Evolutionary conservation across 2,329 filamentous ascomycete genomes (phyloP).

Genomic region (Fusarium odoratissimum): DNA sequence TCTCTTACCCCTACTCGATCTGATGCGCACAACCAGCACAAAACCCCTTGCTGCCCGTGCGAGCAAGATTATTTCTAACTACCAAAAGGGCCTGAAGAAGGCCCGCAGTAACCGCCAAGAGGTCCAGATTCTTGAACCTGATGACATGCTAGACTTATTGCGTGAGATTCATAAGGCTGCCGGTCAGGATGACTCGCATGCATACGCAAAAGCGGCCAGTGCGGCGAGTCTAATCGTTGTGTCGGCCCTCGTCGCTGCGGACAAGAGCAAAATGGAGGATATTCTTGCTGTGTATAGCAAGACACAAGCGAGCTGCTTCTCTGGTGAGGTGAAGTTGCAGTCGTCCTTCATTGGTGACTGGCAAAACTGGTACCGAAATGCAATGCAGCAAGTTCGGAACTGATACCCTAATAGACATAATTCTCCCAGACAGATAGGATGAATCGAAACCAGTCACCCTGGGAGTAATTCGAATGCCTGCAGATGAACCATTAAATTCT

Average conservation of each 20-base stretch:
- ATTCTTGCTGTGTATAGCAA: conserved; percentile 73
- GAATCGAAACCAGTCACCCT: conserved; percentile 13
- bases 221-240: conserved; percentile 76
- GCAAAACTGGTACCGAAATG: conserved; percentile 76
- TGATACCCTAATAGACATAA: conserved; percentile 31
- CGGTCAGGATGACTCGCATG: conserved; percentile 71
- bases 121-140: conserved; percentile 52
- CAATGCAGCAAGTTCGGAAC: conserved; percentile 51
- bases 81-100: conserved; percentile 75
- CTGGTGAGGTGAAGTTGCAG: conserved; percentile 70
- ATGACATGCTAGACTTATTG: conserved; percentile 69
- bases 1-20: conserved; percentile 79
- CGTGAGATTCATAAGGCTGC: conserved; percentile 76
- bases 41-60: conserved; percentile 82
- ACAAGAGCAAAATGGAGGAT: conserved; percentile 63
- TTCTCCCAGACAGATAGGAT: conserved; percentile 15
- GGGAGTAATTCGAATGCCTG: conserved; percentile 25
- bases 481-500: conserved; percentile 51
- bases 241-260: conserved; percentile 67
- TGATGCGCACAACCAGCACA: conserved; percentile 80
- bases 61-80: conserved; percentile 76
- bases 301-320: conserved; percentile 68
- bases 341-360: conserved; percentile 76
- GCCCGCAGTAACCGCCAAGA: conserved; percentile 56
- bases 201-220: conserved; percentile 80